Evolutionary conservation across 2,329 filamentous ascomycete genomes (phyloP).

Genomic region (Claviceps sp.): DNA sequence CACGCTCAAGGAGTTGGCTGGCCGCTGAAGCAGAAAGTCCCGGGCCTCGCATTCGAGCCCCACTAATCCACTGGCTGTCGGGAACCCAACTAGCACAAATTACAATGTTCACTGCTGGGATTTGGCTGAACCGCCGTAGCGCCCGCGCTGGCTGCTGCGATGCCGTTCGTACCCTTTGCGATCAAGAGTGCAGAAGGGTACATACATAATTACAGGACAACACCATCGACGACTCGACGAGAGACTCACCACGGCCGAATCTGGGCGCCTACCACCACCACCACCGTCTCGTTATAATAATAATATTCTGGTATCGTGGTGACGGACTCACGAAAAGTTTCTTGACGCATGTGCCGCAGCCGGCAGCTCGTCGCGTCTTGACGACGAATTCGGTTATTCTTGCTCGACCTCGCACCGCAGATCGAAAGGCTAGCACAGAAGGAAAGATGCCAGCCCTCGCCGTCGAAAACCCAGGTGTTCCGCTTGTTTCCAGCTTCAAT

Average conservation of each 20-base stretch:
- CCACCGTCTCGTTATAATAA: too few species aligned
- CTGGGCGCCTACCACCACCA: not conserved
- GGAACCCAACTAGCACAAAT: too few species aligned
- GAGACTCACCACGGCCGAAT: not conserved
- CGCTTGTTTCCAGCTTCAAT: constrained; percentile 39
- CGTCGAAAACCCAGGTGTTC: constrained; percentile 32
- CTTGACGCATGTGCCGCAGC: not conserved
- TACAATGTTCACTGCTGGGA: too few species aligned
- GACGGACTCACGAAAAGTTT: not conserved
- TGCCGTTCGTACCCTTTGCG: too few species aligned
- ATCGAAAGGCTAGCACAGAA: not conserved
- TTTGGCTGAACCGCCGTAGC: too few species aligned
- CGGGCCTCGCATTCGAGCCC: not conserved
- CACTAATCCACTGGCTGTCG: not conserved
- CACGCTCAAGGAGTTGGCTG: too few species aligned
- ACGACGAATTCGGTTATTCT: not conserved
- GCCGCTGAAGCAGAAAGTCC: too few species aligned
- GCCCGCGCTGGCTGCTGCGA: too few species aligned
- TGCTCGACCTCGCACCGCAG: not conserved
- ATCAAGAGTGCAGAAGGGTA: not conserved
- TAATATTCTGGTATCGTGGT: not conserved
- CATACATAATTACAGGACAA: not conserved
- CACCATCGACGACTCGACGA: not conserved
- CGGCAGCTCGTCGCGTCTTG: not conserved
- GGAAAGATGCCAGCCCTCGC: constrained; percentile 39